These are phyloP conservation scores for Didymella segeticola DNA, from an alignment of 2,329 filamentous ascomycete species.

Conservation along the genomic window DNA sequence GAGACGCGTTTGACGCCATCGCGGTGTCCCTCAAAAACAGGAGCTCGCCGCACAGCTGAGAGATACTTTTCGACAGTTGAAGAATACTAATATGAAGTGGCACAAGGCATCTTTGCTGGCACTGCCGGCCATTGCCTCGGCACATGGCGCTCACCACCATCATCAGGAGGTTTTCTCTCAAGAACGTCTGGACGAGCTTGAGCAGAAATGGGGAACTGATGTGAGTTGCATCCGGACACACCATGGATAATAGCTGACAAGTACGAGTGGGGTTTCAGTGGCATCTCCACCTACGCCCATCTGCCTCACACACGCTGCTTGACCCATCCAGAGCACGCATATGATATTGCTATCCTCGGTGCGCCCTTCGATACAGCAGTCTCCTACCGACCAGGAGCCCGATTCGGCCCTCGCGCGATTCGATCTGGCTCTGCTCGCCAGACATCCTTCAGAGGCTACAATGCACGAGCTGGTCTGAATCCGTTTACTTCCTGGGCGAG, in stretches of 20 bases:
- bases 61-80: not conserved
- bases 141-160: constrained; percentile 28
- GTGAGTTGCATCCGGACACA: constrained; percentile 24
- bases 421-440: constrained; percentile 83
- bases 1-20: constrained; percentile 17
- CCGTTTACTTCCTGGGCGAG: constrained; percentile 81
- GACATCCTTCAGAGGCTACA: constrained; percentile 80
- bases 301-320: constrained; percentile 57
- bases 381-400: constrained; percentile 55
- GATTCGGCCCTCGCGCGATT: constrained; percentile 88
- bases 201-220: constrained; percentile 52
- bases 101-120: constrained; percentile 7
- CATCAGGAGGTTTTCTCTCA: constrained; percentile 41
- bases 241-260: constrained; percentile 12
- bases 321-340: constrained; percentile 52
- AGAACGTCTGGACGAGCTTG: constrained; percentile 40
- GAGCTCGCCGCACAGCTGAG: not conserved
- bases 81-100: constrained; percentile 7
- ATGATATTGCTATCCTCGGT: constrained; percentile 58
- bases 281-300: constrained; percentile 66
- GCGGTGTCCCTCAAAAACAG: constrained; percentile 8
- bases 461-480: constrained; percentile 81
- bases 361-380: constrained; percentile 60
- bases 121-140: constrained; percentile 9
- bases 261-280: constrained; percentile 69